phyloP scores from a whole-genome alignment of 345 rosid genomes.

The Brassica rapa region DNA sequence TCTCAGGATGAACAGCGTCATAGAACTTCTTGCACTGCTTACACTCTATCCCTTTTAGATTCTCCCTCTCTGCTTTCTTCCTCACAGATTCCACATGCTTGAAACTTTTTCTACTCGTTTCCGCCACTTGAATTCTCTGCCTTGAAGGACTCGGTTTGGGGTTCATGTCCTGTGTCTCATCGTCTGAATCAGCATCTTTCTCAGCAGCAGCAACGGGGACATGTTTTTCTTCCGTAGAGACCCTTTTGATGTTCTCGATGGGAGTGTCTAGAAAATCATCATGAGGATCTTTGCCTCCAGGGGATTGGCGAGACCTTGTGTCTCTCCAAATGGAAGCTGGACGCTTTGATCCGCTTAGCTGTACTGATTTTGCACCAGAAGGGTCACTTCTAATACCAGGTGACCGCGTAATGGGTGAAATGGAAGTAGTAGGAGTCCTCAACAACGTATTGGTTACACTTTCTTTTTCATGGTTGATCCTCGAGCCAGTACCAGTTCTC shows the following conservation, averaged over 20 bases:
- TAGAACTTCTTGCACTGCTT: conserved; percentile 94
- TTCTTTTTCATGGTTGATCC: conserved; percentile 42
- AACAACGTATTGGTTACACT: conserved; percentile 40
- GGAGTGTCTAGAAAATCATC: conserved; percentile 94
- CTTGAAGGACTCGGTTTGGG: conserved; percentile 44
- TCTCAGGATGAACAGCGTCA: conserved; percentile 76
- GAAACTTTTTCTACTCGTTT: conserved; percentile 51
- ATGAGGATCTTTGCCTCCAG: conserved; percentile 68
- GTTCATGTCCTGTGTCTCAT: conserved; percentile 75
- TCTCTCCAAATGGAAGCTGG: conserved; percentile 75
- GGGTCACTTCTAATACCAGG: conserved; percentile 36
- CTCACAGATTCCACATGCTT: conserved; percentile 81
- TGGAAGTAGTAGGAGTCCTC: conserved; percentile 41
- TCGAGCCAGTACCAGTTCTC: conserved; percentile 43
- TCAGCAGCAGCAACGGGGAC: conserved; percentile 34
- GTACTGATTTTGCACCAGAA: conserved; percentile 44
- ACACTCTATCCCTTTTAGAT: conserved; percentile 76
- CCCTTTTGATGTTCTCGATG: conserved; percentile 57
- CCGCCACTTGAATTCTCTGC: conserved; percentile 44
- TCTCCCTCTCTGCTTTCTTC: conserved; percentile 74
- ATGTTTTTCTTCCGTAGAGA: conserved; percentile 40
- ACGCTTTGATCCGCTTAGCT: conserved; percentile 59
- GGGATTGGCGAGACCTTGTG: conserved; percentile 61
- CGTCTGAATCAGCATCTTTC: conserved; percentile 48
- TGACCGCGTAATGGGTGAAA: conserved; percentile 36